Evolutionary conservation across 1,284 basidiomycete genomes (phyloP), one percentile per base, ranked within the genome.

Genomic region (Hymenochaete sp.): DNA sequence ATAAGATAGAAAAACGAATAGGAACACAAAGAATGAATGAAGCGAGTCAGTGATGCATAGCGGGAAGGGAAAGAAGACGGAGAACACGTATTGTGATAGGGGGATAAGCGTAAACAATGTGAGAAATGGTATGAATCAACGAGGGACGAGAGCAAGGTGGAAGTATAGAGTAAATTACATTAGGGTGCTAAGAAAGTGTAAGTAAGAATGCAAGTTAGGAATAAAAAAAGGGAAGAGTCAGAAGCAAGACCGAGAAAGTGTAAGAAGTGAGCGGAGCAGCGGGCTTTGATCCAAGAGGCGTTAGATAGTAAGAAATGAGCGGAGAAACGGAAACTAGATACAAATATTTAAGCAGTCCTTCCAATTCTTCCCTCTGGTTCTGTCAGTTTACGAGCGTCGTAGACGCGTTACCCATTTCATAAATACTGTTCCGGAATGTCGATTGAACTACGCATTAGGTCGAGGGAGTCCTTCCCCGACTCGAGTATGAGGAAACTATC

Each of bases 401-500:
- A n/a, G n/a, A n/a, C n/a, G n/a, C n/a, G n/a, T n/a, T n/a, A n/a
- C n/a, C n/a, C n/a, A n/a, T n/a, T n/a, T 18, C 14, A 42, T 22
- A 19, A 47, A 27, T 22, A 35, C 35, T 27, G 21, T 27, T 38
- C 45, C 16, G 41, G 14, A 10, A 29, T 51, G 4, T 57, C 57
- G 41, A 67, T 58, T 21, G 52, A 54, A 55, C 69, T 75, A 45
- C 72, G 67, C 38, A 68, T 58, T 14, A 73, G 75, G 56, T 84
- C 81, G 55, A 84, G 75, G 13, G 79, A 82, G 50, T 72, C 74
- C 51, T 75, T 66, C 22, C 65, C 63, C 29, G 69, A 53, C 19
- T 62, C 75, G 52, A 84, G 64, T 56, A 83, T 79, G 39, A 84
- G 65, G 62, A 84, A 84, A 59, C 78, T 83, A 50, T 62, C 63